Conservation (phyloP, 331 rosid species). For the Spiraea crenata region DNA sequence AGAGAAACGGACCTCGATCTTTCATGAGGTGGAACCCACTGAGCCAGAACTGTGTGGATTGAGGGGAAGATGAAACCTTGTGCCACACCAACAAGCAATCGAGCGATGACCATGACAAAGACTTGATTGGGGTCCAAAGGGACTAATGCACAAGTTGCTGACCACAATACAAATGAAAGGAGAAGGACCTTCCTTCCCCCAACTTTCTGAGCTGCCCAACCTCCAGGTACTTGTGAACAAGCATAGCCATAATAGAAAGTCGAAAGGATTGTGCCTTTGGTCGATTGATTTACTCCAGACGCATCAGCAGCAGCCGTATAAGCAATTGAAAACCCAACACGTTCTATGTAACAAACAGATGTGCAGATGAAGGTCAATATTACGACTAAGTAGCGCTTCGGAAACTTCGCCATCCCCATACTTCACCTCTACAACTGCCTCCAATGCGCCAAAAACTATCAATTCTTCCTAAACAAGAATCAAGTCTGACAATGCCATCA, state of each 20-base stretch:
- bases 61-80: slow-evolving; percentile 98
- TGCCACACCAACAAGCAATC: slow-evolving; percentile 89
- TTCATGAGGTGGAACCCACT: slow-evolving; percentile 98
- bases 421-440: slow-evolving; percentile 7
- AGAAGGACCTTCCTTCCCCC: slow-evolving; percentile 86
- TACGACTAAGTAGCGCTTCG: slow-evolving; percentile 76
- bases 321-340: slow-evolving; percentile 92
- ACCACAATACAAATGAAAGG: slow-evolving; percentile 83
- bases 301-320: slow-evolving; percentile 92
- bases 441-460: background rate
- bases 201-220: slow-evolving; percentile 86
- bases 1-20: slow-evolving; percentile 94
- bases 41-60: slow-evolving; percentile 92
- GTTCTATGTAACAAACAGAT: slow-evolving; percentile 83
- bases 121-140: slow-evolving; percentile 73
- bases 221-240: slow-evolving; percentile 97
- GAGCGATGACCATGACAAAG: slow-evolving; percentile 56
- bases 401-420: slow-evolving; percentile 39
- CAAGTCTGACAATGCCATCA: background rate
- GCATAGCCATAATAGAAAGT: slow-evolving; percentile 94
- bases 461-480: background rate
- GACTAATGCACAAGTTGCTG: slow-evolving; percentile 71
- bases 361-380: slow-evolving; percentile 88
- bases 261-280: slow-evolving; percentile 83
- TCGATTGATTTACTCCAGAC: slow-evolving; percentile 68